Evolutionary conservation across 1,284 basidiomycete genomes (phyloP), one percentile per base, ranked within the genome.

Genomic region (Baeospora myosura): DNA sequence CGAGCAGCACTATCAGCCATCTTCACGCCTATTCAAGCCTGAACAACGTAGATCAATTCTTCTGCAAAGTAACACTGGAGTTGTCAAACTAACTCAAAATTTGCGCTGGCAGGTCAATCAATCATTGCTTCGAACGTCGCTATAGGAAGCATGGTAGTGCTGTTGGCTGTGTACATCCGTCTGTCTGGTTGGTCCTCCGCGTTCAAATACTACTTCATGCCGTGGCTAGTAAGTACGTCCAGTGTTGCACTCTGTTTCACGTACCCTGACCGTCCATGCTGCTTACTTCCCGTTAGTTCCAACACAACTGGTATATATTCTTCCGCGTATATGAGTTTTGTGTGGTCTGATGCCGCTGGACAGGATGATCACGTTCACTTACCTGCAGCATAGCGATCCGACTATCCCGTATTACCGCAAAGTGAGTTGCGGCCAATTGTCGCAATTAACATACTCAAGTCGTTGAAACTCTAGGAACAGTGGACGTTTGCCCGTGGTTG

Each of bases 51-150:
- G 26, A 43, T 39, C 17, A 8, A 17, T 23, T 25, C 3, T 35
- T 12, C 17, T 7, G 31, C n/a, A 11, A 6, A 10, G 22, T 18
- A 11, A 34, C 12, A 12, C 11, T 11, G 11, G 10, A 30, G 11
- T 8, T 17, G 21, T 32, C n/a, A 22, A 10, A 25, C 20, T 30
- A 2, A 5, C 16, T 4, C 28, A 4, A n/a, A 25, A 30, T 18
- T 16, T 18, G 40, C 24, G 12, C 6, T 28, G 34, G 25, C 35
- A 62, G 59, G 55, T 7, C 42, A 45, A n/a, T 48, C 43, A 0
- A 69, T 82, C 49, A 55, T 82, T 55, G 49, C 64, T 26, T 81
- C 78, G 8, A 75, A 84, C 60, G 54, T 79, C 42, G 75, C 74
- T 47, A 64, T 81, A 48, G 54, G 59, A n/a, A 48, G 65, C 44